Conservation (phyloP, 2,329 filamentous ascomycete genomes). For the Colletotrichum sansevieriae region DNA sequence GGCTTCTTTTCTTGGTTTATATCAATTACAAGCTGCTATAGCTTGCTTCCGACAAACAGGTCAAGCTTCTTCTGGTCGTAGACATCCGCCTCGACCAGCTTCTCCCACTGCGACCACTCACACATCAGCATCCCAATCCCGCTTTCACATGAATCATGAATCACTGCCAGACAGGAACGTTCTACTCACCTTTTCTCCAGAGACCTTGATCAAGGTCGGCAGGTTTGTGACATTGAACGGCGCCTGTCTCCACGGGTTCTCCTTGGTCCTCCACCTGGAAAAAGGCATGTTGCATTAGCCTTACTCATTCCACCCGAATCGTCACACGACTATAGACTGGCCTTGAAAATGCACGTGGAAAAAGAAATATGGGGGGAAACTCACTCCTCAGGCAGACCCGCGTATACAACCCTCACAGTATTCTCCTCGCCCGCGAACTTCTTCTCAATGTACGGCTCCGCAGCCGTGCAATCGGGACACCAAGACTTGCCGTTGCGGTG, state of each 20-base stretch:
- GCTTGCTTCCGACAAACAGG: constrained; percentile 21
- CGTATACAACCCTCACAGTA: constrained; percentile 35
- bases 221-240: constrained; percentile 40
- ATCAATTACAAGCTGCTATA: constrained; percentile 15
- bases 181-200: constrained; percentile 30
- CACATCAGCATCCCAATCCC: constrained; percentile 8
- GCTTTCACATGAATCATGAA: too few relatives aligned
- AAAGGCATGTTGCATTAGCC: too few relatives aligned
- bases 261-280: constrained; percentile 38
- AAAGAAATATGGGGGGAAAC: not conserved
- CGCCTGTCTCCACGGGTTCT: constrained; percentile 38
- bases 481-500: constrained; percentile 37
- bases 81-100: constrained; percentile 38
- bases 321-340: too few relatives aligned
- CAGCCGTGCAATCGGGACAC: constrained; percentile 37
- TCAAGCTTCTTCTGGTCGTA: constrained; percentile 39
- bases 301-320: too few relatives aligned
- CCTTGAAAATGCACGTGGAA: not conserved
- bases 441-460: constrained; percentile 40
- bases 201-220: constrained; percentile 37
- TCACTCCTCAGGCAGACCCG: constrained; percentile 39
- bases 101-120: constrained; percentile 33
- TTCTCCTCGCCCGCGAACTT: constrained; percentile 32
- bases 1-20: too few relatives aligned
- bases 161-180: not conserved